These are phyloP conservation scores for Diaporthe aspalathi DNA, from an alignment of 2,329 filamentous ascomycete genomes.

Conservation along the genomic window DNA sequence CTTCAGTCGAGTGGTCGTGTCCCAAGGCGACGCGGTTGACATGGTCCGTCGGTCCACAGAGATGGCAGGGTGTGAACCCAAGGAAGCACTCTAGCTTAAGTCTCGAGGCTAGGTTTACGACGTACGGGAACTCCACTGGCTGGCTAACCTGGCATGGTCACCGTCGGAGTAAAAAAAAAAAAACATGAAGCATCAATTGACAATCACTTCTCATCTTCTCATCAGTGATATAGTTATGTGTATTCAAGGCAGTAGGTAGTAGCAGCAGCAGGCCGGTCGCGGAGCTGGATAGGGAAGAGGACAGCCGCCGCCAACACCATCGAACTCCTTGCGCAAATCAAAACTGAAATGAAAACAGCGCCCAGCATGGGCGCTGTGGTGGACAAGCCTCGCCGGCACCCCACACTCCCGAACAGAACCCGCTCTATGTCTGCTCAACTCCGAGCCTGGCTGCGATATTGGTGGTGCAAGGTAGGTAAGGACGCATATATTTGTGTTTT, in stretches of 20 bases:
- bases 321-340: slow-evolving; percentile 23
- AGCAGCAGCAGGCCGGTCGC: slow-evolving; percentile 6
- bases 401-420: background rate
- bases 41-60: no score
- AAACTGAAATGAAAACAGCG: background rate
- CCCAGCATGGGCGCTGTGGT: background rate
- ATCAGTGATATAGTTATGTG: background rate
- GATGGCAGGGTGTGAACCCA: background rate
- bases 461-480: background rate
- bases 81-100: background rate
- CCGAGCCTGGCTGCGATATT: background rate
- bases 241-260: background rate
- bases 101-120: no score
- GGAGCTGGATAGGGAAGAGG: background rate
- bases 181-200: background rate
- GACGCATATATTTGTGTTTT: slow-evolving; percentile 10
- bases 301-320: slow-evolving; percentile 29
- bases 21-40: no score
- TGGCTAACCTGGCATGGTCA: no score
- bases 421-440: slow-evolving; percentile 26
- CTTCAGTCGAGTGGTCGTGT: no score
- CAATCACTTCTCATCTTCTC: background rate
- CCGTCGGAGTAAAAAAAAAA: background rate
- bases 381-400: background rate
- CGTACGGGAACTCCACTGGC: no score